These are phyloP conservation scores for Marchantia polymorpha DNA, from an alignment of 225 moss, liverwort and hornwort species.

Conservation along the genomic window DNA sequence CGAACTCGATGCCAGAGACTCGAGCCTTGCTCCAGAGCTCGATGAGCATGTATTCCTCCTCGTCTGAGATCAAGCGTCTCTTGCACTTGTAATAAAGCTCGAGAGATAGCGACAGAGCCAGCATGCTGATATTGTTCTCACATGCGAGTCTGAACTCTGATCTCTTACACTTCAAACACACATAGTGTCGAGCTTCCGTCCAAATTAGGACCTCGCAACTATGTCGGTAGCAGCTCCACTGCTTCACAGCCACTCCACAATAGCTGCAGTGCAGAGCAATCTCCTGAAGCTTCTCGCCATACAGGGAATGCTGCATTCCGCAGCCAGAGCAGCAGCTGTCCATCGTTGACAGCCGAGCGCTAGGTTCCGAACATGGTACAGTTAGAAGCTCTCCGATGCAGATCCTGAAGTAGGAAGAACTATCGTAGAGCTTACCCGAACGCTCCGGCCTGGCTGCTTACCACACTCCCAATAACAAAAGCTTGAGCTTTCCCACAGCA, in stretches of 20 bases:
- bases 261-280: slow-evolving; percentile 9
- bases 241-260: background rate
- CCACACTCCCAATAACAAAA: too few species aligned
- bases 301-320: background rate
- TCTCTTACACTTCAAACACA: background rate
- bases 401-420: too few species aligned
- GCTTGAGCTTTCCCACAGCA: too few species aligned
- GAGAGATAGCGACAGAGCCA: slow-evolving; percentile 9
- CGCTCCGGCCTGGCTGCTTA: too few species aligned
- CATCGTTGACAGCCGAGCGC: background rate
- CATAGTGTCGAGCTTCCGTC: background rate
- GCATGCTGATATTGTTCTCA: background rate
- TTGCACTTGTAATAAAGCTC: slow-evolving; percentile 12
- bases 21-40: slow-evolving; percentile 10
- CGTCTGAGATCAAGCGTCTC: slow-evolving; percentile 1
- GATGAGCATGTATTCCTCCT: background rate
- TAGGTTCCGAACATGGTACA: too few species aligned
- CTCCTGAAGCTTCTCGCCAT: background rate
- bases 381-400: too few species aligned
- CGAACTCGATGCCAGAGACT: slow-evolving; percentile 2
- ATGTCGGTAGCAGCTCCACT: slow-evolving; percentile 11
- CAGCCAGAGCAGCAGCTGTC: slow-evolving; percentile 6
- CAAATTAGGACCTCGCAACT: background rate
- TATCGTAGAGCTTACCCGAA: too few species aligned
- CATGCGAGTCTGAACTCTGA: background rate